Base-by-base conservation (phyloP, 352 stramenopile species). In the Peronospora belbahrii region DNA sequence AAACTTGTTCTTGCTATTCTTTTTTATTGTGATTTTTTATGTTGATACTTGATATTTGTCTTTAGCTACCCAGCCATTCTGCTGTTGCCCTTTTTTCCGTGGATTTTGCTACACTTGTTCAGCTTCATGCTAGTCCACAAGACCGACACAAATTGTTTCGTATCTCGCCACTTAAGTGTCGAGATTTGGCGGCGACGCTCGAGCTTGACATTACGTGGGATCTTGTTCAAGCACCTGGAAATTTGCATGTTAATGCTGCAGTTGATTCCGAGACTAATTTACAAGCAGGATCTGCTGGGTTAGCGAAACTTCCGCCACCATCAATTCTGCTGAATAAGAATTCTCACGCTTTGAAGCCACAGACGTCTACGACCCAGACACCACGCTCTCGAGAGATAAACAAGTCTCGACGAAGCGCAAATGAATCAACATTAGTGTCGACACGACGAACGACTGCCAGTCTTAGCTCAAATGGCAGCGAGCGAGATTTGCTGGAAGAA, bases 151-250 rank as follows among this genome's bases (percentile, higher is more conserved):
- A 78, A 33, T 52, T 61, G 30, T 87, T 83, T 57, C 72, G 61
- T 37, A 52, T 89, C 31, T 72, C 77, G 35, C 77, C 77, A 31
- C 44, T 82, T 17, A 89, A 87, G 48, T 89, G 77, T 62, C 72
- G 77, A 36, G 77, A 89, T 48, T 56, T 86, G 19, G 77, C 74
- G 4, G 77, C 77, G 20, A 75, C 69, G 2, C 62, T 89, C 41
- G 74, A 89, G 62, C 77, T 89, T 35, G 73, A 87, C 36, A 78
- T 89, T 42, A 68, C 74, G 6, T 89, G 77, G 77, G 72, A 85
- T 42, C 62, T 70, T 22, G 65, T 71, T 6, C 49, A 63, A 13
- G 19, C 56, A 7, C 38, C 57, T 15, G 20, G 54, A 2, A 46
- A 19, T 5, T 37, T 62, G 5, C 24, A 60, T 20, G 20, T 33